Evolutionary conservation across 2,329 filamentous ascomycete species (phyloP).

Genomic region (Aspergillus carbonarius): DNA sequence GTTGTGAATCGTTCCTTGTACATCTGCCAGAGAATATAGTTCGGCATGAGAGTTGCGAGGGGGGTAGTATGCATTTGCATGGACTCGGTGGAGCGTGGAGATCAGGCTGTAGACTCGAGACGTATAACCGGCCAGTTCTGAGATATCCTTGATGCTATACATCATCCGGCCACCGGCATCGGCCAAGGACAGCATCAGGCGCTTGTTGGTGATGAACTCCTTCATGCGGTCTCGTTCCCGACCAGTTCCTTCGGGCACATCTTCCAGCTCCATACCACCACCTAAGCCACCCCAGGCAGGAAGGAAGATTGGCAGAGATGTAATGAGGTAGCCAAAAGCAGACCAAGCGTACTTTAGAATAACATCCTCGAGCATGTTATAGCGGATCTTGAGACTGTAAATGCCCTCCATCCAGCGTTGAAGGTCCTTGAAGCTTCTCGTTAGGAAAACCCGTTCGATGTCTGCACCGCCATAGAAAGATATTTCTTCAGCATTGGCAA

Average conservation of each 20-base stretch:
- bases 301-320: constrained; percentile 88
- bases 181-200: constrained; percentile 93
- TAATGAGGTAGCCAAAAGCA: constrained; percentile 91
- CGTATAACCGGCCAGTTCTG: constrained; percentile 92
- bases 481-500: constrained; percentile 96
- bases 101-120: constrained; percentile 95
- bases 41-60: constrained; percentile 68
- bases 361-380: constrained; percentile 98
- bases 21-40: constrained; percentile 83
- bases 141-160: constrained; percentile 98
- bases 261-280: constrained; percentile 65
- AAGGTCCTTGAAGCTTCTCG: constrained; percentile 87
- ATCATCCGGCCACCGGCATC: constrained; percentile 98
- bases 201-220: constrained; percentile 98
- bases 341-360: constrained; percentile 99
- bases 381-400: constrained; percentile 94
- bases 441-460: constrained; percentile 90
- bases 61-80: constrained; percentile 82
- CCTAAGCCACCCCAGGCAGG: constrained; percentile 89
- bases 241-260: constrained; percentile 31
- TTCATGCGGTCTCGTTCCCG: constrained; percentile 88
- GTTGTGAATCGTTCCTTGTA: constrained; percentile 89
- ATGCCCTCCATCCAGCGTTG: constrained; percentile 98
- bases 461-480: constrained; percentile 96
- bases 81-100: constrained; percentile 88